These are phyloP conservation scores for Gossypium herbaceum DNA, from an alignment of 345 rosid species.

Conservation along the genomic window DNA sequence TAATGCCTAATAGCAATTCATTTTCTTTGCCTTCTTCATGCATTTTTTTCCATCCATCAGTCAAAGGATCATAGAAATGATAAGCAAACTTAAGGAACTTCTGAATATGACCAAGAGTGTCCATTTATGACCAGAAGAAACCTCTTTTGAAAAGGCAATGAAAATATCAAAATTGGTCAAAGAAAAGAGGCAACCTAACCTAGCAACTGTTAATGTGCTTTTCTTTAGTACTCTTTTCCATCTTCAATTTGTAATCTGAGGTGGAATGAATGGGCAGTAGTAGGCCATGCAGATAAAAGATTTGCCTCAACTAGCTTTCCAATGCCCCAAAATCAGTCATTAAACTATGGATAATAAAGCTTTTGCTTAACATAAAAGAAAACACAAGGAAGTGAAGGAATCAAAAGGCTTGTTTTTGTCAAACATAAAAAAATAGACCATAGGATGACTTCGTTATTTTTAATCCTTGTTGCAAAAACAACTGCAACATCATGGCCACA, in stretches of 20 bases:
- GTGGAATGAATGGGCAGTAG: constrained; percentile 21
- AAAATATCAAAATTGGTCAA: constrained; percentile 11
- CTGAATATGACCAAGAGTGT: neutral
- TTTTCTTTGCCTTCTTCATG: neutral
- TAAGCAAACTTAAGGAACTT: neutral
- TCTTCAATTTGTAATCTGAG: constrained; percentile 10
- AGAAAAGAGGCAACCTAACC: constrained; percentile 17
- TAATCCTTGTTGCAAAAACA: neutral
- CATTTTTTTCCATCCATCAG: neutral
- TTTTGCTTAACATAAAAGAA: constrained; percentile 13
- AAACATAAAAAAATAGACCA: neutral
- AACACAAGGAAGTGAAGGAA: neutral
- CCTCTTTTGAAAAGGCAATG: neutral
- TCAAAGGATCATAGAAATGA: neutral
- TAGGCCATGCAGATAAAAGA: constrained; percentile 7
- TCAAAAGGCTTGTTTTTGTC: neutral
- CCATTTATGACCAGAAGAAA: neutral
- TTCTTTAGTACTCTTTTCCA: neutral
- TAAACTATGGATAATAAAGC: neutral
- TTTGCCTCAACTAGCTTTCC: neutral
- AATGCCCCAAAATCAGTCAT: constrained; percentile 8
- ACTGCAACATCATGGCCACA: constrained; percentile 18
- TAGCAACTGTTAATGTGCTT: neutral
- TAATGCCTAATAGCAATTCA: neutral
- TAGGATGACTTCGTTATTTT: neutral